Evolutionary conservation across 345 rosid genomes (phyloP).

Genomic region (Aquilaria sinensis): DNA sequence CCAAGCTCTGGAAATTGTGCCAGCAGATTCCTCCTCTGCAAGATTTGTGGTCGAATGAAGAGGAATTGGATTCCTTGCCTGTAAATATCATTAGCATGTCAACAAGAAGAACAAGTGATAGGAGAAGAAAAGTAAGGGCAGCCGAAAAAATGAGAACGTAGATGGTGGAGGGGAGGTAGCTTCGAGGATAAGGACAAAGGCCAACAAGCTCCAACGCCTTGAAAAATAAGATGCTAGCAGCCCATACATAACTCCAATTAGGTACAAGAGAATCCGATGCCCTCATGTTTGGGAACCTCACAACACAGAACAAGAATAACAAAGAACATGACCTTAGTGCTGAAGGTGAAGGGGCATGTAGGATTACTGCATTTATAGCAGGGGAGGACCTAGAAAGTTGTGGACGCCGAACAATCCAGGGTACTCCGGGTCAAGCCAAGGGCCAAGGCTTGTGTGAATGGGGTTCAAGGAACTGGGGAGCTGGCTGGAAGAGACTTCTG

Average conservation of each 20-base stretch:
- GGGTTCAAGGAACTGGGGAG: too few relatives aligned
- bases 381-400: neutral
- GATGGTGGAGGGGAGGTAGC: neutral
- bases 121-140: slow-evolving; percentile 9
- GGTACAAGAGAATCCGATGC: slow-evolving; percentile 20
- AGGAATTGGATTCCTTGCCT: neutral
- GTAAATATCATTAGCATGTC: slow-evolving; percentile 1
- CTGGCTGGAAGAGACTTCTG: too few relatives aligned
- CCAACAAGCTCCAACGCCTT: slow-evolving; percentile 11
- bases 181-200: neutral
- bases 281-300: slow-evolving; percentile 15
- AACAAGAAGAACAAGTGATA: slow-evolving; percentile 13
- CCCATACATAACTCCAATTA: slow-evolving; percentile 17
- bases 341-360: neutral
- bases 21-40: slow-evolving; percentile 25
- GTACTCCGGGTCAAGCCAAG: too few relatives aligned
- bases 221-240: slow-evolving; percentile 12
- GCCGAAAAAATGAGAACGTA: slow-evolving; percentile 11
- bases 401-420: neutral
- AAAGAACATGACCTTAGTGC: neutral
- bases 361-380: neutral
- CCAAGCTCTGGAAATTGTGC: slow-evolving; percentile 12
- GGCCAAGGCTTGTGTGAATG: too few relatives aligned
- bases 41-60: neutral
- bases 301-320: too few relatives aligned